These are phyloP conservation scores for Vachellia collinsii DNA, from an alignment of 306 rosid genomes.

Conservation along the genomic window DNA sequence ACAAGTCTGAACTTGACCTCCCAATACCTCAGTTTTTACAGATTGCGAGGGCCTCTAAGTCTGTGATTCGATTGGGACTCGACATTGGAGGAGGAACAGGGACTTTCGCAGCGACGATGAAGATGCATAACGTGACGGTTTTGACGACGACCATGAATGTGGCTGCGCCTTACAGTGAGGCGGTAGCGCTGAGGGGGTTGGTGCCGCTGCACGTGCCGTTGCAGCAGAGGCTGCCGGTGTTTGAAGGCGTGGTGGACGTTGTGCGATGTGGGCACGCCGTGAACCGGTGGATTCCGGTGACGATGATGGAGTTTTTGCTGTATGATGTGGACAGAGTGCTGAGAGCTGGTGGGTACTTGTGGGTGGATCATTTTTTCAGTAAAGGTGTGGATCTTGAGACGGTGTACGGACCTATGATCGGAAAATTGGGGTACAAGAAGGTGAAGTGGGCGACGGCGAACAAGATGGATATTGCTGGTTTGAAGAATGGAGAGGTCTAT, in stretches of 20 bases:
- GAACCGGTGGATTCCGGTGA: constrained; percentile 88
- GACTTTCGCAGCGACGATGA: constrained; percentile 87
- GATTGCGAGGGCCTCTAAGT: constrained; percentile 63
- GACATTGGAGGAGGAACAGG: constrained; percentile 93
- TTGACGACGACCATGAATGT: constrained; percentile 85
- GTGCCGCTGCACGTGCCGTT: constrained; percentile 90
- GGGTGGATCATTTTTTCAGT: constrained; percentile 91
- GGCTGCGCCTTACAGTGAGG: constrained; percentile 80
- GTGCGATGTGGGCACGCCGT: constrained; percentile 95
- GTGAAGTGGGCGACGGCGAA: constrained; percentile 89
- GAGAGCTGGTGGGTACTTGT: constrained; percentile 88
- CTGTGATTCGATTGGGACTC: constrained; percentile 74
- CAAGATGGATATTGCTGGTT: constrained; percentile 62
- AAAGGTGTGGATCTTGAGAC: constrained; percentile 77
- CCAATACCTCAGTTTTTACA: constrained; percentile 77
- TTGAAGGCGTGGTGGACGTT: constrained; percentile 82
- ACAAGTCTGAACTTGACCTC: constrained; percentile 74
- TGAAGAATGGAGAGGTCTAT: constrained; percentile 80
- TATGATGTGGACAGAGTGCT: constrained; percentile 82
- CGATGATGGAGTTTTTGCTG: constrained; percentile 79
- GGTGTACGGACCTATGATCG: constrained; percentile 75
- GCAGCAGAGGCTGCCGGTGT: constrained; percentile 88
- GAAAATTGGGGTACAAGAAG: constrained; percentile 81
- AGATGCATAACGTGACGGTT: constrained; percentile 70
- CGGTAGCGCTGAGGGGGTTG: constrained; percentile 75